Base-by-base conservation (phyloP, 768 basidiomycete genomes). In the Cystobasidiopsis lactophilus region DNA sequence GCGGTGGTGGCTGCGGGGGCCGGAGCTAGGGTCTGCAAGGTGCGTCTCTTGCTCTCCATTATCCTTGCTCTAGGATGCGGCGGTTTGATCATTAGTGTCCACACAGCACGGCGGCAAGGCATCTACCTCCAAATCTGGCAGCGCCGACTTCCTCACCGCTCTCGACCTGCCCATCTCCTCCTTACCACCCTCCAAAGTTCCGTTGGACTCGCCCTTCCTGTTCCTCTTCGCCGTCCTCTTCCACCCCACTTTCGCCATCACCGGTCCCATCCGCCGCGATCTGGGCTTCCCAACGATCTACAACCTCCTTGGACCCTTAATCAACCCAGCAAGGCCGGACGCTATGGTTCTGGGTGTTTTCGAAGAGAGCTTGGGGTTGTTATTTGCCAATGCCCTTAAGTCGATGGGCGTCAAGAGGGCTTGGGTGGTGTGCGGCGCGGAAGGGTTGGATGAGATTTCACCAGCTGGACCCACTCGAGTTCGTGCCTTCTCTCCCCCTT, bases 261-360 rank as follows among this genome's bases (percentile, higher is more conserved):
- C 96, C 58, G 81, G 80, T 0, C 86, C 91, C 0, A 75, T 80
- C 63, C 80, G 91, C 51, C 82, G 80, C 61, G 69, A 77, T 0
- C 75, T 96, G 50, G 85, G 86, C 43, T 95, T 91, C 71, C 80
- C 88, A 43, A 95, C 91, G 9, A 79, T 98, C 70, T 95, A 93
- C 75, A 96, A 98, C 68, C 70, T 88, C 54, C 73, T 95, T 30
- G 89, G 93, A 0, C 93, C 91, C 0, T 74, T 96, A 37, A 80
- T 91, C 67, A 95, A 91, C 67, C 93, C 91, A 2, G 79, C 84
- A 0, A 69, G 71, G 9, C 91, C 93, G 2, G 73, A 72, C 3
- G 80, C 85, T 2, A 88, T 95, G 81, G 76, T 96, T 3, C 72
- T 96, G 35, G 91, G 91, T 40, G 80, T 98, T 31, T 81, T 86